Conservation (phyloP, 345 rosid species). For the Pistacia integerrima region DNA sequence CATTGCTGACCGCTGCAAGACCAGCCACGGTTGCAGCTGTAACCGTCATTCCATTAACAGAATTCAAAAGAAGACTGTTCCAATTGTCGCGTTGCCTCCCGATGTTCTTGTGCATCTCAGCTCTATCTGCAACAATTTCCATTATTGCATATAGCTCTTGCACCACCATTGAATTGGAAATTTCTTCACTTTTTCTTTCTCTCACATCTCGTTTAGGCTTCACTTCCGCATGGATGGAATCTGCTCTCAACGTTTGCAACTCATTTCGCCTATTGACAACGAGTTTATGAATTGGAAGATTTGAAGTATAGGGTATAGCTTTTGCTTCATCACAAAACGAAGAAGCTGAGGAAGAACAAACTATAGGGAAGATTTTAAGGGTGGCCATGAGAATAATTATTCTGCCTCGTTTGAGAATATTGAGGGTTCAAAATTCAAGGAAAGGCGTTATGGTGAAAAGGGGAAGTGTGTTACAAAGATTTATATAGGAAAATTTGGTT, state of each 20-base stretch:
- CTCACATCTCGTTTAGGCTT: neutral
- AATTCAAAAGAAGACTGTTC: neutral
- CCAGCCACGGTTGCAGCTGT: constrained; percentile 8
- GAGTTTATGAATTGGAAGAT: neutral
- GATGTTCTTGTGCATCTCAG: constrained; percentile 5
- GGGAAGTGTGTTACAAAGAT: neutral
- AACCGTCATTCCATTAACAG: neutral
- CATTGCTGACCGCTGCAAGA: neutral
- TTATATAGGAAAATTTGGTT: neutral
- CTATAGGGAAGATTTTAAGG: neutral
- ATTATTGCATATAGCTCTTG: constrained; percentile 11
- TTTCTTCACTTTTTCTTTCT: neutral
- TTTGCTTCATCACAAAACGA: neutral
- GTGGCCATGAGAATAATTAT: constrained; percentile 2
- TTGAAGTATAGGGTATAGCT: neutral
- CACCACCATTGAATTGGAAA: neutral
- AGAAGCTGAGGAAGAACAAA: neutral
- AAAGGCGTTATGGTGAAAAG: neutral
- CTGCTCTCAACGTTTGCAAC: neutral
- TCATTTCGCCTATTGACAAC: neutral
- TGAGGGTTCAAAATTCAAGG: neutral
- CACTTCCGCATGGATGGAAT: neutral
- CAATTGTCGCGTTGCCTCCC: constrained; percentile 1
- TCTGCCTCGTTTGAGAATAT: neutral
- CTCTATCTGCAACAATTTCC: constrained; percentile 11